A percentile compares a stretch with the other conserved stretches of the same genome.
These are phyloP conservation scores for Rhodotorula glutinis DNA, from an alignment of 1,284 basidiomycete species.

Conservation along the genomic window DNA sequence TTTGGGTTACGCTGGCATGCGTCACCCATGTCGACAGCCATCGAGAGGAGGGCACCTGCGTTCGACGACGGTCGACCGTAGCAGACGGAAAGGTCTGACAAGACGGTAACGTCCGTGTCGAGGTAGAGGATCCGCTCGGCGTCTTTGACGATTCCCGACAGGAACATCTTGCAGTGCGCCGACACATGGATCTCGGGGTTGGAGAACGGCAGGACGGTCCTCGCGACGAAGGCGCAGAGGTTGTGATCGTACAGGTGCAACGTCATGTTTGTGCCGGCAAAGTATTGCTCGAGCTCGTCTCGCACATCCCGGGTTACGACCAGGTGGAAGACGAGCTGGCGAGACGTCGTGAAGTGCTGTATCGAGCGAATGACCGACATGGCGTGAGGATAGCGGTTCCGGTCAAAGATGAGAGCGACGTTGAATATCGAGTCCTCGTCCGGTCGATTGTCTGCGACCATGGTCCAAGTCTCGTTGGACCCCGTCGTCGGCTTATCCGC, in stretches of 20 bases:
- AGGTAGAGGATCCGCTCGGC: slow-evolving; percentile 37
- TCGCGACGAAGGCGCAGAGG: slow-evolving; percentile 20
- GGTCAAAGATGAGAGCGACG: slow-evolving; percentile 39
- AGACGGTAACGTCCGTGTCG: slow-evolving; percentile 38
- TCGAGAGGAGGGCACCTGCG: slow-evolving; percentile 27
- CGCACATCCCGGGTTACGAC: slow-evolving; percentile 26
- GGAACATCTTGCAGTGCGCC: slow-evolving; percentile 42
- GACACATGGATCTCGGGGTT: slow-evolving; percentile 36
- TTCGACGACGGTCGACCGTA: slow-evolving; percentile 18
- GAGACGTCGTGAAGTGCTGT: slow-evolving; percentile 25
- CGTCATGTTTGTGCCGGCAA: slow-evolving; percentile 6
- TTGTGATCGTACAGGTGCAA: slow-evolving; percentile 36
- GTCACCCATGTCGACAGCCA: slow-evolving; percentile 40
- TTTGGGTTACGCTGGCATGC: slow-evolving; percentile 32
- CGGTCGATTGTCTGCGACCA: not conserved
- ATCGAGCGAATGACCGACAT: slow-evolving; percentile 37
- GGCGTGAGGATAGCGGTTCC: slow-evolving; percentile 32
- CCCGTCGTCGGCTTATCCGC: not conserved
- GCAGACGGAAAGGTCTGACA: slow-evolving; percentile 30
- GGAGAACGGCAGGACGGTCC: slow-evolving; percentile 31
- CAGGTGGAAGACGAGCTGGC: slow-evolving; percentile 31
- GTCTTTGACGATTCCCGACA: slow-evolving; percentile 33
- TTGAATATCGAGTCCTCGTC: slow-evolving; percentile 27
- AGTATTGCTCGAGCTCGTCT: slow-evolving; percentile 16
- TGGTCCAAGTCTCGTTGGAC: not conserved